These are phyloP conservation scores for Thymus quinquecostatus DNA, from an alignment of 257 asterid genomes.

Conservation along the genomic window DNA sequence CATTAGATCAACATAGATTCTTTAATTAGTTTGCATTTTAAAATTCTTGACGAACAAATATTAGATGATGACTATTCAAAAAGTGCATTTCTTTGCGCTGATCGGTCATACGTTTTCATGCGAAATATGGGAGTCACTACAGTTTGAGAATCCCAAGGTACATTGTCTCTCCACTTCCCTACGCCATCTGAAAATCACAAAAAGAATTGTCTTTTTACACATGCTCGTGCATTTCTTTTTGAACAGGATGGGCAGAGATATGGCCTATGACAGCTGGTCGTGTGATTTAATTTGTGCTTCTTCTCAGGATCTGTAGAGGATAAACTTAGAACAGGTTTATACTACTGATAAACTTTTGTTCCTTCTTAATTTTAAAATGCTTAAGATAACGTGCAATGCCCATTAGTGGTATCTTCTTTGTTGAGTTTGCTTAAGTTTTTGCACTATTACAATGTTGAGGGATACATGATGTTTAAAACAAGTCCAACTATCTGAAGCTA, in stretches of 20 bases:
- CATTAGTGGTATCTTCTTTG: too few species aligned
- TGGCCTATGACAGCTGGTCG: slow-evolving; percentile 91
- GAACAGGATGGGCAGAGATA: slow-evolving; percentile 97
- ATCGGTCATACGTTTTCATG: slow-evolving; percentile 94
- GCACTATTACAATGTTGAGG: background rate
- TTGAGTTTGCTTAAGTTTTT: slow-evolving; percentile 4
- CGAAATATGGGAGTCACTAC: slow-evolving; percentile 64
- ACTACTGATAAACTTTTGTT: slow-evolving; percentile 21
- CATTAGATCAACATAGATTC: too few species aligned
- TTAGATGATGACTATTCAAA: slow-evolving; percentile 85
- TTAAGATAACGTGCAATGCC: too few species aligned
- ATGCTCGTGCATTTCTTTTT: slow-evolving; percentile 7
- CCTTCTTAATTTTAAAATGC: too few species aligned
- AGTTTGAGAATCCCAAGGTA: slow-evolving; percentile 62
- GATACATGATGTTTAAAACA: background rate
- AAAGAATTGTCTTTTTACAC: background rate
- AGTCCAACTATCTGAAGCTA: slow-evolving; percentile 16
- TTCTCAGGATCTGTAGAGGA: slow-evolving; percentile 93
- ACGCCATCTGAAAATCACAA: too few species aligned
- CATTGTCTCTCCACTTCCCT: background rate
- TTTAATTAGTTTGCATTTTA: background rate
- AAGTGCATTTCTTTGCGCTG: slow-evolving; percentile 92
- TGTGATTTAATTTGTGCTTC: slow-evolving; percentile 96
- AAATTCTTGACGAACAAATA: background rate
- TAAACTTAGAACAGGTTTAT: slow-evolving; percentile 88